Evolutionary conservation across 768 basidiomycete genomes (phyloP).

Genomic region (Hypholoma fasciculare): DNA sequence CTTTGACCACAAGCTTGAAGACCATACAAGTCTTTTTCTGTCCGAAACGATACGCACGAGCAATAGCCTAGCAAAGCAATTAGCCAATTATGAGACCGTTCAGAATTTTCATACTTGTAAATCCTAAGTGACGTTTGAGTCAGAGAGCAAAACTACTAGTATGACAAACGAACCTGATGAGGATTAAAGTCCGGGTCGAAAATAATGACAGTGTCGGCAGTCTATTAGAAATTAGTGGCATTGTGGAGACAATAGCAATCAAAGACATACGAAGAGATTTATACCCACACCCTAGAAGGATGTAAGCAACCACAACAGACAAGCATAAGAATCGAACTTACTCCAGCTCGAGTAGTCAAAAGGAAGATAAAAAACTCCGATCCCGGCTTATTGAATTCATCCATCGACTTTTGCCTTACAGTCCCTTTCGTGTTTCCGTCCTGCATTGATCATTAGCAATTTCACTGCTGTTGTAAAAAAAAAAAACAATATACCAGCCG

Average conservation of each 20-base stretch:
- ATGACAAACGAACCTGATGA: slow-evolving; percentile 63
- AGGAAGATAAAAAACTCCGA: slow-evolving; percentile 93
- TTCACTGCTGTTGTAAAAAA: not conserved
- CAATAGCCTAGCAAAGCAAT: slow-evolving; percentile 68
- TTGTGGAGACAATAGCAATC: not conserved
- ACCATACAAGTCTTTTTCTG: slow-evolving; percentile 94
- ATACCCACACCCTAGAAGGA: slow-evolving; percentile 74
- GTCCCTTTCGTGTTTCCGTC: slow-evolving; percentile 88
- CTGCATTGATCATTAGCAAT: slow-evolving; percentile 35
- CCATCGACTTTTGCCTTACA: slow-evolving; percentile 92
- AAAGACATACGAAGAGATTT: slow-evolving; percentile 59
- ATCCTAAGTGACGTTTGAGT: slow-evolving; percentile 46
- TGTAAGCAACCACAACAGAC: not conserved
- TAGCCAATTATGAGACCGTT: not conserved
- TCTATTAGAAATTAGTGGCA: slow-evolving; percentile 42
- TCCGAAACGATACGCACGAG: slow-evolving; percentile 92
- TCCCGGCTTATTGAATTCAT: slow-evolving; percentile 85
- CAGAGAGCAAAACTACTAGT: not conserved
- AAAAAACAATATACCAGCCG: slow-evolving; percentile 55
- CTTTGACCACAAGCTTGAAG: slow-evolving; percentile 95
- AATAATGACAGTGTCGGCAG: slow-evolving; percentile 91
- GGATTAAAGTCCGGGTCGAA: slow-evolving; percentile 98
- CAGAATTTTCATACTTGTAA: slow-evolving; percentile 65
- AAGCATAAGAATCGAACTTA: slow-evolving; percentile 22
- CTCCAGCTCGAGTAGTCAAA: slow-evolving; percentile 88